Conservation (phyloP, 2,329 filamentous ascomycete species). For the Ceratocystis diversiconidia region DNA sequence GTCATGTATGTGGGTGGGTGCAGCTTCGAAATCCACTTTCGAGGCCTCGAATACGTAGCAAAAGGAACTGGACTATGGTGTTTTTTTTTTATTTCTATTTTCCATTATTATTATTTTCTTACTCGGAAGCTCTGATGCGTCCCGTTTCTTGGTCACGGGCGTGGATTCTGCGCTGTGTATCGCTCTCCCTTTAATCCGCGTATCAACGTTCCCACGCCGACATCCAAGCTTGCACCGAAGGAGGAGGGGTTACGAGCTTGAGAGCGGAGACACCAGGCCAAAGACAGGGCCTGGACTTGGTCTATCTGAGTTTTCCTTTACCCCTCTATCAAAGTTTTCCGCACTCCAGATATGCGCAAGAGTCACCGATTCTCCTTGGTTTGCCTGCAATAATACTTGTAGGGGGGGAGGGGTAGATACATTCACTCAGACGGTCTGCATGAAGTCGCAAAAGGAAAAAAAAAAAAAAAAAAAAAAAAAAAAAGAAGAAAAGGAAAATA, state of each 20-base stretch:
- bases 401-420: background rate
- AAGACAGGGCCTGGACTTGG: background rate
- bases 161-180: background rate
- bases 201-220: background rate
- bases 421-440: background rate
- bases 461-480: background rate
- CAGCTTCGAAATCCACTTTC: background rate
- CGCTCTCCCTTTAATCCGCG: background rate
- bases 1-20: background rate
- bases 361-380: background rate
- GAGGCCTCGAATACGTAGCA: background rate
- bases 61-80: background rate
- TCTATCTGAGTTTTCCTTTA: background rate
- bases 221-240: background rate
- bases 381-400: background rate
- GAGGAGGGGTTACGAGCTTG: background rate
- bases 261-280: background rate
- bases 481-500: background rate
- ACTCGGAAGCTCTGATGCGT: background rate
- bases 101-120: background rate
- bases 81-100: background rate
- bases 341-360: background rate
- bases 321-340: background rate
- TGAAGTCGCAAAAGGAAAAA: background rate
- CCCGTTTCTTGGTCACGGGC: background rate